phyloP scores from a whole-genome alignment of 2,329 filamentous ascomycete species.

The Aspergillaceae sp. region DNA sequence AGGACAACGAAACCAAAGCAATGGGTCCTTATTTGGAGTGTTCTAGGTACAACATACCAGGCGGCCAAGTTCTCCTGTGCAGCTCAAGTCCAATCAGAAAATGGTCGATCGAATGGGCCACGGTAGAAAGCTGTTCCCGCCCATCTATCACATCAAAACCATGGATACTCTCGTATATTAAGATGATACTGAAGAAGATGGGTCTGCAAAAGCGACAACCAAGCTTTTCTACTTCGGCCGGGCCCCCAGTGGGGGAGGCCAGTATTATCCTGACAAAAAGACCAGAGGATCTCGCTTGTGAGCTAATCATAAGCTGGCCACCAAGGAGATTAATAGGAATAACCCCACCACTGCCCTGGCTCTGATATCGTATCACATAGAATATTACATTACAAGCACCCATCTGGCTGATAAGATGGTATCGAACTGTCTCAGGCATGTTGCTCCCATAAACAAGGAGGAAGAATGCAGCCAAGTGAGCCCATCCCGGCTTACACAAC shows the following conservation, averaged over 20 bases:
- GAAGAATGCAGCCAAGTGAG: too few species aligned
- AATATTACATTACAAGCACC: too few species aligned
- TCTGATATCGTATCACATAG: too few species aligned
- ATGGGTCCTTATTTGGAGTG: neutral
- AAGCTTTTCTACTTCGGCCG: neutral
- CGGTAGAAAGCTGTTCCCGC: neutral
- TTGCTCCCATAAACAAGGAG: too few species aligned
- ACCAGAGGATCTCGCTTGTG: too few species aligned
- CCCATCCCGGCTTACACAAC: too few species aligned
- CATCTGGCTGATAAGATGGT: neutral
- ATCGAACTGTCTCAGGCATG: neutral
- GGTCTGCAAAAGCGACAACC: neutral
- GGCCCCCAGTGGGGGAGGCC: neutral
- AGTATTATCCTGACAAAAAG: too few species aligned
- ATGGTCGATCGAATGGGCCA: neutral
- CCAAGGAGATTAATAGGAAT: too few species aligned
- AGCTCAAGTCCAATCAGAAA: conserved; percentile 1
- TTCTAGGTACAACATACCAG: conserved; percentile 1
- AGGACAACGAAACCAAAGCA: neutral
- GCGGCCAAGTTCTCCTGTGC: conserved; percentile 1
- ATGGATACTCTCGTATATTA: neutral
- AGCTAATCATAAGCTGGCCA: too few species aligned
- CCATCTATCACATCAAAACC: conserved; percentile 2
- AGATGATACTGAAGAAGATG: neutral
- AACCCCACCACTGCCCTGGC: too few species aligned